phyloP scores from a whole-genome alignment of 1,139 yeast genomes.

The Candida tropicalis region DNA sequence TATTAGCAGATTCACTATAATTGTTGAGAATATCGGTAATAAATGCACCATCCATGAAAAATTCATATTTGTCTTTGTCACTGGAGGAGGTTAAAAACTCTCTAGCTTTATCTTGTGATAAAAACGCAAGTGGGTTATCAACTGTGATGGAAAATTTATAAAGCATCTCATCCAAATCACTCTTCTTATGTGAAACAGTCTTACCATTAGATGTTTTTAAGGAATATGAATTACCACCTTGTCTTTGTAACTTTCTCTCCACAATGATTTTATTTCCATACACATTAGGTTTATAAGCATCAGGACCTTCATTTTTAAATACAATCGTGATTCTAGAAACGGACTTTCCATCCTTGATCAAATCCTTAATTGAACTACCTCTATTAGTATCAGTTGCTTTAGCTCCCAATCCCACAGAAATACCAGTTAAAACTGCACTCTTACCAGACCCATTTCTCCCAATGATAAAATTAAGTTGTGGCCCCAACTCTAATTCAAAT shows the following conservation, averaged over 20 bases:
- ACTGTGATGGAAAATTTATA: constrained; percentile 76
- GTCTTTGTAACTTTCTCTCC: constrained; percentile 66
- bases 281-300: constrained; percentile 61
- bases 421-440: constrained; percentile 88
- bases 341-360: constrained; percentile 77
- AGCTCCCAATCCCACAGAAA: constrained; percentile 92
- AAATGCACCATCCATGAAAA: constrained; percentile 79
- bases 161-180: constrained; percentile 67
- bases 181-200: constrained; percentile 60
- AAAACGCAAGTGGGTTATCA: constrained; percentile 89
- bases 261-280: constrained; percentile 72
- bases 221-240: constrained; percentile 51
- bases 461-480: constrained; percentile 84
- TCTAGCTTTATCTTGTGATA: constrained; percentile 93
- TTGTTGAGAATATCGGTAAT: constrained; percentile 63
- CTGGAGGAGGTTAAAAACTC: constrained; percentile 80
- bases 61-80: constrained; percentile 68
- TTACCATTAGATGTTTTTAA: constrained; percentile 56
- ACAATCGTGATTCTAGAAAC: constrained; percentile 63
- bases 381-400: constrained; percentile 89
- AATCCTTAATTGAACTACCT: constrained; percentile 67
- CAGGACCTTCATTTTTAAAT: constrained; percentile 63
- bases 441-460: constrained; percentile 98
- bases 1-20: constrained; percentile 42
- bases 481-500: constrained; percentile 76